Evolutionary conservation across 2,329 filamentous ascomycete species (phyloP), one percentile per base, ranked within the genome.

Genomic region (Pseudopithomyces maydicus): DNA sequence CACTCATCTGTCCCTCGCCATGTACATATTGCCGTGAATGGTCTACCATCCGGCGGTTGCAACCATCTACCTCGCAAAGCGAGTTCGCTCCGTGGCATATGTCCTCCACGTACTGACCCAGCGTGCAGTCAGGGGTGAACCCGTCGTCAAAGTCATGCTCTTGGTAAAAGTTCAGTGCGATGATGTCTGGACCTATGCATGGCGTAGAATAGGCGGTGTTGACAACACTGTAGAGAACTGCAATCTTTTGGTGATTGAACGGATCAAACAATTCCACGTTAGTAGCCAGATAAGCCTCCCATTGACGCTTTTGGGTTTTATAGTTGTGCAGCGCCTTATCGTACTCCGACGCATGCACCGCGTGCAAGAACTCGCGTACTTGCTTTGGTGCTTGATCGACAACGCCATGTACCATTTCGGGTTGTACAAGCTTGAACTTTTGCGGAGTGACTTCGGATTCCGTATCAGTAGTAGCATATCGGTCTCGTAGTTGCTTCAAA

Each of bases 21-120:
- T 99, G 95, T 1, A 99, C 96, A 70, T 99, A 99, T 41, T 96
- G 96, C 54, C 93, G 88, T 73, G 98, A 93, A 74, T 99, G 95
- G 67, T 97, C 91, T 53, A 88, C 85, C 90, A 98, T 92, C 65
- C 88, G 90, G 59, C 90, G 88, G 64, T 94, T 92, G 72, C 96
- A 99, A 7, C 90, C 90, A 66, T 92, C 92, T 11, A 89, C 87
- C 43, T 87, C 88, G 74, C 95, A 99, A 1, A 89, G 81, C n/a
- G 88, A 85, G 60, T 90, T 86, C 26, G 91, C 90, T 57, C 85
- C 85, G 46, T 89, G 84, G 68, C 91, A 96, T 15, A 98, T 79
- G 65, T 97, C 91, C 75, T 98, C 93, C 5, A 99, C 89, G 72
- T 97, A 99, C 73, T 97, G 94, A 0, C 95, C 95, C 23, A 99